A percentile compares a stretch with the other conserved stretches of the same genome.
Evolutionary conservation across 345 rosid species (phyloP).

Genomic region (Citrus hindsii): DNA sequence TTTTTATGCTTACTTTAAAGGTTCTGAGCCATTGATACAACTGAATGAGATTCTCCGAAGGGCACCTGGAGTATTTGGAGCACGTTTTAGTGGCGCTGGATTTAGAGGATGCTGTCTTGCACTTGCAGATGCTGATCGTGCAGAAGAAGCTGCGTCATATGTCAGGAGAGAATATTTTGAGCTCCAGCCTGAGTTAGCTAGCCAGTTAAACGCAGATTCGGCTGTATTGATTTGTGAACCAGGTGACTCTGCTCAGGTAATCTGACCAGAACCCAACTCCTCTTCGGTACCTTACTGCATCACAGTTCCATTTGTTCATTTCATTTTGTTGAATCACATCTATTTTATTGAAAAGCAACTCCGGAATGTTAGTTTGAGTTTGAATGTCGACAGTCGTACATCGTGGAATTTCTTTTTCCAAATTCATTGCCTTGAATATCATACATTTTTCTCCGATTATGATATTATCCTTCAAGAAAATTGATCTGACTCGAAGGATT

Average conservation of each 20-base stretch:
- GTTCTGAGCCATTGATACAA: slow-evolving; percentile 76
- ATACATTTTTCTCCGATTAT: no score
- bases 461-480: no score
- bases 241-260: slow-evolving; percentile 63
- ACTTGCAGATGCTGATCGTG: slow-evolving; percentile 52
- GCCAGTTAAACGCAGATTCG: slow-evolving; percentile 36
- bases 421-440: no score
- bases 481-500: no score
- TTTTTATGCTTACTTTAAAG: slow-evolving; percentile 27
- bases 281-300: neutral
- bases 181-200: slow-evolving; percentile 62
- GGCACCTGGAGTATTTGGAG: slow-evolving; percentile 82
- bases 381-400: no score
- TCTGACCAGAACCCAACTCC: slow-evolving; percentile 23
- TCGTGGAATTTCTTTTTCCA: no score
- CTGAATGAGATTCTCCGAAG: slow-evolving; percentile 61
- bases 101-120: slow-evolving; percentile 92
- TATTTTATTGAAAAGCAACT: neutral
- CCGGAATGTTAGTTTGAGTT: neutral
- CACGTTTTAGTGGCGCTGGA: slow-evolving; percentile 93
- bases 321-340: neutral
- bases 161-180: slow-evolving; percentile 56
- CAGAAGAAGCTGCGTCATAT: slow-evolving; percentile 62
- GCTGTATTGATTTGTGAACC: slow-evolving; percentile 68
- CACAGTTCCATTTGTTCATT: neutral